These are phyloP conservation scores for Forsythia viridissima DNA, from an alignment of 257 asterid species.

Conservation along the genomic window DNA sequence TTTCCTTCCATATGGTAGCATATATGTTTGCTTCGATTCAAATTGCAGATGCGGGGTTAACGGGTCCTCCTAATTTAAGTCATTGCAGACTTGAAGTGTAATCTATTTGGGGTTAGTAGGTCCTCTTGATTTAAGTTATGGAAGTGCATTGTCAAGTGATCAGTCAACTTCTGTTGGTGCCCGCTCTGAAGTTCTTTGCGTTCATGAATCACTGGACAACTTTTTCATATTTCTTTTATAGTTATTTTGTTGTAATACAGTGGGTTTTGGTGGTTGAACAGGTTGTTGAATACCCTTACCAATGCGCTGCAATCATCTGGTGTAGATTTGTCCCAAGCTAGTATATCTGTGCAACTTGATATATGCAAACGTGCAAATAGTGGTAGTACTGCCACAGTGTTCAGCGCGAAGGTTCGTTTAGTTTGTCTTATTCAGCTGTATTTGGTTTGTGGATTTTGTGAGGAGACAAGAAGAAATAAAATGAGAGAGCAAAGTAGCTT, in stretches of 20 bases:
- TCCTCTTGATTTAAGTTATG: background rate
- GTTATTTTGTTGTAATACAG: background rate
- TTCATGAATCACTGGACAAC: background rate
- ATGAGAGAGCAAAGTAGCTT: background rate
- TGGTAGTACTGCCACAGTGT: constrained; percentile 24
- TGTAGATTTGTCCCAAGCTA: constrained; percentile 61
- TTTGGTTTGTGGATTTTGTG: background rate
- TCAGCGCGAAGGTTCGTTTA: constrained; percentile 33
- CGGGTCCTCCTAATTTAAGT: background rate
- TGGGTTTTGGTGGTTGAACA: constrained; percentile 29
- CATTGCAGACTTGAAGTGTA: background rate
- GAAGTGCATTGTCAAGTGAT: background rate
- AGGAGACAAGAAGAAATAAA: background rate
- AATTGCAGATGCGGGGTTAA: background rate
- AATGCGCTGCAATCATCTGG: constrained; percentile 63
- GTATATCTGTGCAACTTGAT: constrained; percentile 65
- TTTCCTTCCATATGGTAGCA: background rate
- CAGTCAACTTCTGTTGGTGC: background rate
- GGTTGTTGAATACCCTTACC: constrained; percentile 46
- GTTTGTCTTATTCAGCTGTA: background rate
- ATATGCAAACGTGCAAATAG: constrained; percentile 39
- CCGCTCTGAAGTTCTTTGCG: background rate
- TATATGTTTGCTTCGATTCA: background rate
- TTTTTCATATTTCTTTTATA: background rate
- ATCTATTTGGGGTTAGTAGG: background rate